Evolutionary conservation across 2,329 filamentous ascomycete genomes (phyloP), one percentile per base, ranked within the genome.

Genomic region (Emergomyces africanus): DNA sequence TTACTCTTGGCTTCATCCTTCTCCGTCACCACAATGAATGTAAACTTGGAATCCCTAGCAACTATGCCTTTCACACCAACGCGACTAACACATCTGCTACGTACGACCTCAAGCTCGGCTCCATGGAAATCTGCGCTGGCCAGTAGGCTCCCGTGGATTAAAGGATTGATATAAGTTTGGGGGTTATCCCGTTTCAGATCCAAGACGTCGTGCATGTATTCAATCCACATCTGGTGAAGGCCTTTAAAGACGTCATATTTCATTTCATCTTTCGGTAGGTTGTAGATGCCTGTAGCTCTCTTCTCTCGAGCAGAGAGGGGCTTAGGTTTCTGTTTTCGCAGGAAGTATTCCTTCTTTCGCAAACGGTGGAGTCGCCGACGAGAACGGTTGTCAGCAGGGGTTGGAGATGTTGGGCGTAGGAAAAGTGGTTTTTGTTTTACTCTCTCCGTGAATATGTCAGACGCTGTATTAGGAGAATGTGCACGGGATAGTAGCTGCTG

Each of bases 41-140:
- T 86, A 68, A 88, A 92, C 70, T 87, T 90, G 57, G 88, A 86
- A 75, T 99, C 94, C 70, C 89, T 85, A 46, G 96, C 84, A 61
- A 97, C 88, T 66, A 97, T 92, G 18, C 94, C 94, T 66, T 79
- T 83, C 58, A 92, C 74, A 0, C 94, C 92, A 0, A 99, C 91
- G 18, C 92, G 80, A 58, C 88, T 85, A 18, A 87, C 82, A 70
- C 91, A 96, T 35, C 82, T 76, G 71, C 90, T 94, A 66, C 91
- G 77, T 59, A 92, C 87, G 25, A 97, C 89, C 74, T 90, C 84
- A 23, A 96, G 72, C 65, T 84, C 77, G 18, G 92, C 91, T 1
- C 94, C 94, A 71, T 97, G 91, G 67, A 90, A 92, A 73, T 99
- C 94, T 1, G 91, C 92, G 60, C 86, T 89, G 50, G 83, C 85